Percentiles rank a stretch among this genome's conserved stretches.
Evolutionary conservation across 768 basidiomycete genomes (phyloP).

Genomic region (Lactarius pseudohatsudake): DNA sequence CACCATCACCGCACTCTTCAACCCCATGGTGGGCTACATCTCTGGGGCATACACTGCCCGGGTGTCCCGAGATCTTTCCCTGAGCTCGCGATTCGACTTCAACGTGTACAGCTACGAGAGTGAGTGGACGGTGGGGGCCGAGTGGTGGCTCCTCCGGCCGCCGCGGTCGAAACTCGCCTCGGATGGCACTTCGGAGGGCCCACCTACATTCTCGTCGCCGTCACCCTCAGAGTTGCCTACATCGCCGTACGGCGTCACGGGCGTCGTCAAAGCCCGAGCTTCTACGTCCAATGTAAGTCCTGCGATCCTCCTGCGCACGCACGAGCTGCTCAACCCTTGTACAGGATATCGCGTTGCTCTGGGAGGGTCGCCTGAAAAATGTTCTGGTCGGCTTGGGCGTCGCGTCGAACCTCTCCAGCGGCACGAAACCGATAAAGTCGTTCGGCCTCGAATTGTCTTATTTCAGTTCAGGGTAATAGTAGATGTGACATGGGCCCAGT

Average conservation of each 20-base stretch:
- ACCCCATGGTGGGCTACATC: slow-evolving; percentile 94
- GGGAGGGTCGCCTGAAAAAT: slow-evolving; percentile 90
- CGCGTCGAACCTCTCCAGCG: slow-evolving; percentile 83
- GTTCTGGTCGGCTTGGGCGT: slow-evolving; percentile 89
- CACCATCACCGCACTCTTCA: slow-evolving; percentile 91
- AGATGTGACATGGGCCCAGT: not conserved
- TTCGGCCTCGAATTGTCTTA: slow-evolving; percentile 93
- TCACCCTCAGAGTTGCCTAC: slow-evolving; percentile 28
- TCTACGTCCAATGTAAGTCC: slow-evolving; percentile 82
- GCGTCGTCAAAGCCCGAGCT: slow-evolving; percentile 86
- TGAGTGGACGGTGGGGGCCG: slow-evolving; percentile 93
- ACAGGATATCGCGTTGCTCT: slow-evolving; percentile 86
- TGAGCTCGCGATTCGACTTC: slow-evolving; percentile 92
- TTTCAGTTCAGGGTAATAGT: slow-evolving; percentile 63
- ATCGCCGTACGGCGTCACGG: slow-evolving; percentile 49
- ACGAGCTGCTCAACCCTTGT: slow-evolving; percentile 11
- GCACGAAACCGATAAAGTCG: slow-evolving; percentile 83
- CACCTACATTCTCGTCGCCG: slow-evolving; percentile 28
- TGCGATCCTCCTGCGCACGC: not conserved
- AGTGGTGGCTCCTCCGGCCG: slow-evolving; percentile 91
- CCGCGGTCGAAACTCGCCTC: slow-evolving; percentile 37
- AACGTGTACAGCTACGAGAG: slow-evolving; percentile 97
- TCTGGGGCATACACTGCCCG: slow-evolving; percentile 90
- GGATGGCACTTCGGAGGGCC: slow-evolving; percentile 32
- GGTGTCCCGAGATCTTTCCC: slow-evolving; percentile 77